phyloP scores from a whole-genome alignment of 495 filamentous ascomycete species.

The Mycothermus thermophilus region DNA sequence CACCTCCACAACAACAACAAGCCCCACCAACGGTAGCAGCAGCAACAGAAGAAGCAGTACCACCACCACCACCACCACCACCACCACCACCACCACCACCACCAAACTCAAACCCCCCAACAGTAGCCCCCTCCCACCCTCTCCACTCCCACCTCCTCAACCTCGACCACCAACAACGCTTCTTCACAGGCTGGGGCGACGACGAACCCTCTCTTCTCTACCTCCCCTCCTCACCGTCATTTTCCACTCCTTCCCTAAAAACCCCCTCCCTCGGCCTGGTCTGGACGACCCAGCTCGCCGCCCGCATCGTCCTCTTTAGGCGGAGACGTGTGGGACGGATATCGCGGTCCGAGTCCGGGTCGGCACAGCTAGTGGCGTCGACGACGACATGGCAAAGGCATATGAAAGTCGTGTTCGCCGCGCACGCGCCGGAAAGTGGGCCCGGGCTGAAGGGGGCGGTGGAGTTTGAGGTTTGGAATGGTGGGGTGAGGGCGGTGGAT shows the following conservation, averaged over 20 bases:
- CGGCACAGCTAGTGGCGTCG: slow-evolving; percentile 19
- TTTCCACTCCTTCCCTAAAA: slow-evolving; percentile 38
- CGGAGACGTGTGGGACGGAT: slow-evolving; percentile 1
- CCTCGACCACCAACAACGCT: slow-evolving; percentile 82
- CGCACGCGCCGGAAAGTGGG: slow-evolving; percentile 43
- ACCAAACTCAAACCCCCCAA: slow-evolving; percentile 6
- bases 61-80: slow-evolving; percentile 1
- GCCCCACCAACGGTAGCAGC: not conserved
- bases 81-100: not conserved
- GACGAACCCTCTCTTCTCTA: slow-evolving; percentile 18
- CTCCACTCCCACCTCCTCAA: slow-evolving; percentile 39
- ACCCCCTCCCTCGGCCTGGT: slow-evolving; percentile 76
- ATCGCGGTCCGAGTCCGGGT: slow-evolving; percentile 9
- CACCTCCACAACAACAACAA: not conserved
- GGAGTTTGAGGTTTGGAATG: slow-evolving; percentile 43
- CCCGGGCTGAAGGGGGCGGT: slow-evolving; percentile 30
- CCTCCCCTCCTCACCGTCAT: not conserved
- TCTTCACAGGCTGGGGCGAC: slow-evolving; percentile 91
- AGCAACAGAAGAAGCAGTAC: too few species aligned
- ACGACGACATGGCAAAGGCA: slow-evolving; percentile 40
- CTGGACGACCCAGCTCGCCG: slow-evolving; percentile 79
- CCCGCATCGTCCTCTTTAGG: slow-evolving; percentile 66
- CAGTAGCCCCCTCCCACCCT: slow-evolving; percentile 9
- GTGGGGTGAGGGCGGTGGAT: slow-evolving; percentile 34
- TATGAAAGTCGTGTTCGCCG: slow-evolving; percentile 71